A percentile compares a stretch with the other conserved stretches of the same genome.
Evolutionary conservation across 2,329 filamentous ascomycete genomes (phyloP).

Genomic region (Annulohypoxylon truncatum): DNA sequence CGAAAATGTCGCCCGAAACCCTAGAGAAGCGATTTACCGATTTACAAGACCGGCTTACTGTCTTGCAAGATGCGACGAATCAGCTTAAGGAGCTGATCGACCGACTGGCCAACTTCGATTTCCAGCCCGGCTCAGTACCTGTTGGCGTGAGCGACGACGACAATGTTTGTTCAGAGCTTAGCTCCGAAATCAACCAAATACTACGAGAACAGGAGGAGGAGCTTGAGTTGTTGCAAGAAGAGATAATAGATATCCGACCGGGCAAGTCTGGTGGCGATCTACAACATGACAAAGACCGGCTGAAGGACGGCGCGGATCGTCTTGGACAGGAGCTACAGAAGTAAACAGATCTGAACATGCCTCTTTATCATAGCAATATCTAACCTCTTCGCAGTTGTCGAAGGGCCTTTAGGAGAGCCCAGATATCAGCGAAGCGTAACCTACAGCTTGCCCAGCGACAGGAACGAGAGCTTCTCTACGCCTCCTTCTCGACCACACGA

Average conservation of each 20-base stretch:
- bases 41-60: conserved; percentile 69
- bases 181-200: conserved; percentile 81
- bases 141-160: conserved; percentile 61
- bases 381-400: conserved; percentile 59
- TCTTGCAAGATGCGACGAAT: conserved; percentile 69
- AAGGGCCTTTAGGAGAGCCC: conserved; percentile 81
- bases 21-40: conserved; percentile 70
- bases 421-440: conserved; percentile 80
- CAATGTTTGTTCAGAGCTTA: conserved; percentile 75
- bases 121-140: conserved; percentile 68
- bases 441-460: conserved; percentile 78
- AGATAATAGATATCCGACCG: conserved; percentile 75
- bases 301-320: conserved; percentile 74
- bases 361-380: conserved; percentile 4
- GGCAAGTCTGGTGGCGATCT: conserved; percentile 63
- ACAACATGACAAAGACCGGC: conserved; percentile 71
- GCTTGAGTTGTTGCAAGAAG: conserved; percentile 81
- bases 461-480: conserved; percentile 81
- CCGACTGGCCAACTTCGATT: conserved; percentile 67
- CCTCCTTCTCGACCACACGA: conserved; percentile 65
- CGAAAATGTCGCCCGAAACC: conserved; percentile 66
- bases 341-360: conserved; percentile 58
- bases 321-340: conserved; percentile 76
- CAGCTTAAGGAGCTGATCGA: conserved; percentile 70
- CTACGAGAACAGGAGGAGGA: conserved; percentile 85